A percentile compares a stretch with the other conserved stretches of the same genome.
These are phyloP conservation scores for Neurospora sp. DNA, from an alignment of 495 filamentous ascomycete genomes.

Conservation along the genomic window DNA sequence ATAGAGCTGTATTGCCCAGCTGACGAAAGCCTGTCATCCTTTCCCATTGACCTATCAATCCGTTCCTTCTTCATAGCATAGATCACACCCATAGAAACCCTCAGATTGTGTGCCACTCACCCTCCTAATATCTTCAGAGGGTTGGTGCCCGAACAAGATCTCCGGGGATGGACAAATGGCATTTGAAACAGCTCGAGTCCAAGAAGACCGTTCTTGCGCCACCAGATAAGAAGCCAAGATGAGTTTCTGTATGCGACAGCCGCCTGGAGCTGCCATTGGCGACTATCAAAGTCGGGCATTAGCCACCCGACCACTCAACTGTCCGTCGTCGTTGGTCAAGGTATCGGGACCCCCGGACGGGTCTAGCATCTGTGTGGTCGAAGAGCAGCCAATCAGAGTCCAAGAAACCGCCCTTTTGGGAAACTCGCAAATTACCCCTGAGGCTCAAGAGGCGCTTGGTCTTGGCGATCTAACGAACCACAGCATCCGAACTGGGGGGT, in stretches of 20 bases:
- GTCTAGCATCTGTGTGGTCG: background rate
- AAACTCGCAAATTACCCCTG: background rate
- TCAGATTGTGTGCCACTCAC: background rate
- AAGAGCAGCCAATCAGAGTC: background rate
- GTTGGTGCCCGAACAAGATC: background rate
- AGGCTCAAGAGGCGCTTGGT: background rate
- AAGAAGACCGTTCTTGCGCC: background rate
- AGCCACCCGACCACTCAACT: background rate
- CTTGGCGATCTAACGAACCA: background rate
- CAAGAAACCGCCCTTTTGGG: background rate
- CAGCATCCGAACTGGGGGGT: background rate
- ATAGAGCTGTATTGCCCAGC: background rate
- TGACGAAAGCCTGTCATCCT: background rate
- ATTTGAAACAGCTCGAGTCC: background rate
- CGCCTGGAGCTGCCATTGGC: background rate
- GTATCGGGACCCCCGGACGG: background rate
- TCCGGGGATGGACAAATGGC: background rate
- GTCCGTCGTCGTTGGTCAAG: background rate
- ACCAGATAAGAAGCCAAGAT: background rate
- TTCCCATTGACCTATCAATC: background rate
- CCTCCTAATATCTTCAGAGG: background rate
- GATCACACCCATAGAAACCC: background rate
- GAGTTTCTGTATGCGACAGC: background rate
- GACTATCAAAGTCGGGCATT: background rate
- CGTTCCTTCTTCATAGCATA: background rate